Percentiles rank a stretch among this genome's conserved stretches.
These are phyloP conservation scores for Cystofilobasidium bisporidii DNA, from an alignment of 768 basidiomycete genomes.

Conservation along the genomic window DNA sequence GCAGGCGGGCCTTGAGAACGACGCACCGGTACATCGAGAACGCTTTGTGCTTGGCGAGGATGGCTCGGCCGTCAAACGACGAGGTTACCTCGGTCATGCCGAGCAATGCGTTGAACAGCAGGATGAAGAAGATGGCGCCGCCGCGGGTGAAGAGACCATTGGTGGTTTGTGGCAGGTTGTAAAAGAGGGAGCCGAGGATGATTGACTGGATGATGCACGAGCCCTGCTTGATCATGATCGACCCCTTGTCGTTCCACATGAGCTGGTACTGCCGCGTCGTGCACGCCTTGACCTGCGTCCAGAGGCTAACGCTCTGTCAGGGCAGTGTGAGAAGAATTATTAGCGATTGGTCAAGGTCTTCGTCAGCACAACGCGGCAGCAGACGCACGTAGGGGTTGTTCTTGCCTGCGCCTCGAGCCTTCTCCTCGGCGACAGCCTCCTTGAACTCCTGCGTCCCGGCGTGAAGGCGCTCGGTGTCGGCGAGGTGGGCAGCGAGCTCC, in stretches of 20 bases:
- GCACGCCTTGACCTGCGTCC: conserved; percentile 61
- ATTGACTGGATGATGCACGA: conserved; percentile 48
- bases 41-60: conserved; percentile 44
- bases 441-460: conserved; percentile 60
- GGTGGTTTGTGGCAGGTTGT: conserved; percentile 60
- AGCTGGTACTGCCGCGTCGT: conserved; percentile 61
- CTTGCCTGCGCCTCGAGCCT: conserved; percentile 64
- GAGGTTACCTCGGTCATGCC: conserved; percentile 36
- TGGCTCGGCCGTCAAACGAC: conserved; percentile 55
- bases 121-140: conserved; percentile 60
- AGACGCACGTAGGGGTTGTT: conserved; percentile 54
- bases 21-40: conserved; percentile 43
- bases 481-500: conserved; percentile 49
- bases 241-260: conserved; percentile 57
- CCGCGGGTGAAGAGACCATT: conserved; percentile 81
- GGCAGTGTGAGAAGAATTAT: neutral
- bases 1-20: neutral
- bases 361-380: neutral
- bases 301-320: conserved; percentile 41
- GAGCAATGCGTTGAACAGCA: conserved; percentile 29
- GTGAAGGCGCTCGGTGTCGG: conserved; percentile 50
- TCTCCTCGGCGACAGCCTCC: conserved; percentile 62
- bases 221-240: conserved; percentile 46
- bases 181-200: conserved; percentile 64
- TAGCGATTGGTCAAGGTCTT: too few relatives aligned